Percentiles rank a stretch among this genome's conserved stretches.
phyloP scores from a whole-genome alignment of 1,284 basidiomycete genomes.

The Cutaneotrichosporon mucoides region DNA sequence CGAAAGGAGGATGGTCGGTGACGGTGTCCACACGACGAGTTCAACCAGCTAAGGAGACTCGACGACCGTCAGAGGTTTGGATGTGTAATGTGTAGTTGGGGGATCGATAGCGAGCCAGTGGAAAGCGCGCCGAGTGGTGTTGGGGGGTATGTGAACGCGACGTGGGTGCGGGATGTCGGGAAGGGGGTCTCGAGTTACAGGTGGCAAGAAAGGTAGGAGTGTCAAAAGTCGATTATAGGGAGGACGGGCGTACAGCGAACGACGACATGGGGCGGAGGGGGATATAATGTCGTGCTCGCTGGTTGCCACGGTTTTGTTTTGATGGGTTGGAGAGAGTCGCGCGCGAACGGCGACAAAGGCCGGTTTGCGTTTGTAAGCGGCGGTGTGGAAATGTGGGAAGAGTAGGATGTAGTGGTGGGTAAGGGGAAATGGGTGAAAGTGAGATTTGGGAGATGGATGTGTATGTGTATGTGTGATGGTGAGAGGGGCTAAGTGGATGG shows the following conservation, averaged over 20 bases:
- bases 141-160: not conserved
- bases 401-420: not conserved
- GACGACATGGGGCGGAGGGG: not conserved
- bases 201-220: not conserved
- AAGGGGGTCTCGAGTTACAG: not conserved
- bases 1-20: not conserved
- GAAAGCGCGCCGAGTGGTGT: not conserved
- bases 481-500: not conserved
- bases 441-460: not conserved
- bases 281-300: not conserved
- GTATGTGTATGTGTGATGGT: not conserved
- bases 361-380: not conserved
- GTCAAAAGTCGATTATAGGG: not conserved
- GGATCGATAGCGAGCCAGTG: not conserved
- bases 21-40: slow-evolving; percentile 3
- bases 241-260: not conserved
- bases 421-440: not conserved
- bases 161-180: not conserved
- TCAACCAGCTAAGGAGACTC: slow-evolving; percentile 14
- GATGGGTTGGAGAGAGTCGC: not conserved
- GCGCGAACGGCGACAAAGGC: not conserved
- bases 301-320: not conserved
- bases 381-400: not conserved
- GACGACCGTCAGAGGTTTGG: not conserved
- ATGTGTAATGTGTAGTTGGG: not conserved